Evolutionary conservation across 2,329 filamentous ascomycete genomes (phyloP), one percentile per base, ranked within the genome.

Genomic region (Albophoma yamanashiensis): DNA sequence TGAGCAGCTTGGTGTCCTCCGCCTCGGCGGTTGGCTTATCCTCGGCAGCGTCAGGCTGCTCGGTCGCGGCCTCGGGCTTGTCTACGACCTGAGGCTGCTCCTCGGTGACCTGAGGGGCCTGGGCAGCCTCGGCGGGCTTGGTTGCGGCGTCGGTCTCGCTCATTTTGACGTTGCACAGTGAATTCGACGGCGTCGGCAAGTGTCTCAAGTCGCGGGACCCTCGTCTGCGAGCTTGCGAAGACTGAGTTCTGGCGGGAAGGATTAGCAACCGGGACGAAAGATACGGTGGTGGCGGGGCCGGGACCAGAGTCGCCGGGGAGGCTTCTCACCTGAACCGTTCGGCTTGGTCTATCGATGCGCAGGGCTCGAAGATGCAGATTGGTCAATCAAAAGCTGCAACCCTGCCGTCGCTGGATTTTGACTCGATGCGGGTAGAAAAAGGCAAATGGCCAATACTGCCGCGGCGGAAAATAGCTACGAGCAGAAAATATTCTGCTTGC

Each of bases 1-100:
- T 79, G 61, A 80, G 72, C 60, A 80, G 75, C 56, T 73, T 68
- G 57, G 63, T 52, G 9, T 65, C 63, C 36, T 63, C 61, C 27
- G 62, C 31, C 34, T 22, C n/a, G 58, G 25, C 47, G 47, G 47
- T 61, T 39, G 39, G 50, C 62, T 34, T 61, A 52, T 34, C 50
- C 53, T 20, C 57, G 58, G 43, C 50, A 38, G 39, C 25, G 14
- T 59, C 60, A 40, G 57, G 45, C 31, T 27, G 56, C 36, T 40
- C 58, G 47, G 17, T 55, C 55, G 31, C 50, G 31, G 47, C 25
- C 39, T 60, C 58, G 14, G 66, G 17, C 36, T 62, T 62, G 20
- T 71, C 69, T 36, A 71, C 65, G 15, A 64, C 43, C 57, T 67
- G 34, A 17, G 55, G 38, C 55, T 40, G 15, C 55, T 56, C 55